Percentiles rank a stretch among this genome's conserved stretches.
Conservation (phyloP, 1,139 yeast species). For the Pichia sp. region DNA sequence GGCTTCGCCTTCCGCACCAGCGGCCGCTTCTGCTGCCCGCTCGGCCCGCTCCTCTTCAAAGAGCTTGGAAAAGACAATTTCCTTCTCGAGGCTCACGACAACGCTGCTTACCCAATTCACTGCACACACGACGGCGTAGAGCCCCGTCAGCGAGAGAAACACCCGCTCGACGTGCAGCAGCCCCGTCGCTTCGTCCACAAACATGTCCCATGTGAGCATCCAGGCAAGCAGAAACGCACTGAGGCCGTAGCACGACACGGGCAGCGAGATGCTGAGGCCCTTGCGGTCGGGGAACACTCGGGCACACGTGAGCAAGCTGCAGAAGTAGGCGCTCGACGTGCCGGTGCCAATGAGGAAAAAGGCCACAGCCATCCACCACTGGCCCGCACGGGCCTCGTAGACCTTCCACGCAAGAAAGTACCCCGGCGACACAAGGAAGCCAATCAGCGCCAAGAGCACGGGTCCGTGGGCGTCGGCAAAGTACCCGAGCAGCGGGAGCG, state of each 20-base stretch:
- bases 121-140: constrained; percentile 54
- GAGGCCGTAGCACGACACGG: constrained; percentile 82
- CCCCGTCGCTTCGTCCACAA: constrained; percentile 31
- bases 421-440: constrained; percentile 67
- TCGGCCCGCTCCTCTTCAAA: constrained; percentile 14
- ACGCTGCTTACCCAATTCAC: constrained; percentile 61
- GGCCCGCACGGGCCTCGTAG: constrained; percentile 28
- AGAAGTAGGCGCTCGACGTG: constrained; percentile 74
- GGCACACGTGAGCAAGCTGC: constrained; percentile 79
- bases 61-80: constrained; percentile 39
- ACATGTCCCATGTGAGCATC: constrained; percentile 41
- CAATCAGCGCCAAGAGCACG: constrained; percentile 59
- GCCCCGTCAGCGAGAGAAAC: constrained; percentile 52
- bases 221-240: constrained; percentile 67
- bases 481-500: constrained; percentile 79
- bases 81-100: constrained; percentile 59
- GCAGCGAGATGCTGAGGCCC: constrained; percentile 80
- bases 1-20: not conserved
- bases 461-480: constrained; percentile 85
- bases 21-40: not conserved
- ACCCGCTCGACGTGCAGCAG: constrained; percentile 47
- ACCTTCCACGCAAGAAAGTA: constrained; percentile 50
- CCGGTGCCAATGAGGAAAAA: constrained; percentile 67
- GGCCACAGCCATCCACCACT: constrained; percentile 37
- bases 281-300: constrained; percentile 69